Conservation (phyloP, 192 early-diverging fungal genomes). For the Radiomyces spectabilis region DNA sequence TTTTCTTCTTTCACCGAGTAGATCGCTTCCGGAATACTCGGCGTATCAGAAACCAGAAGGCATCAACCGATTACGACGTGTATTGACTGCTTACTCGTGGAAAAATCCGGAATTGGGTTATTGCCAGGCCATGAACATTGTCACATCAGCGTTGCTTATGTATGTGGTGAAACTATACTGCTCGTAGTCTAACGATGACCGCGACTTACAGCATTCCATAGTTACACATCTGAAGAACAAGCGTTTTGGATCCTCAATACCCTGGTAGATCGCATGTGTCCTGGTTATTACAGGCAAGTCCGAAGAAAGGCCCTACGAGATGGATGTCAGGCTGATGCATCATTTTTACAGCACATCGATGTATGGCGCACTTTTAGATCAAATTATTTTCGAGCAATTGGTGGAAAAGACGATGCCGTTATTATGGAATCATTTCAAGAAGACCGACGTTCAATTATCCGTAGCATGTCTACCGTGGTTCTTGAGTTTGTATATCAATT, state of each 20-base stretch:
- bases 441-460: conserved; percentile 88
- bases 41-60: conserved; percentile 90
- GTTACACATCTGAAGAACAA: conserved; percentile 92
- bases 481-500: conserved; percentile 92
- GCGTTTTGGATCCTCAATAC: conserved; percentile 94
- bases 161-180: too few relatives aligned
- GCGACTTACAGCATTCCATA: too few relatives aligned
- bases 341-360: conserved; percentile 85
- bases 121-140: conserved; percentile 99
- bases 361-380: conserved; percentile 95
- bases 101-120: conserved; percentile 93
- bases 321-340: not conserved
- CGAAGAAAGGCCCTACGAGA: conserved; percentile 36
- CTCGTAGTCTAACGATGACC: too few relatives aligned
- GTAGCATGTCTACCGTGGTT: conserved; percentile 98
- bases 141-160: conserved; percentile 89
- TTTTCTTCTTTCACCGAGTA: too few relatives aligned
- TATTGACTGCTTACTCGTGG: conserved; percentile 81
- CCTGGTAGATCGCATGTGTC: conserved; percentile 82
- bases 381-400: conserved; percentile 88
- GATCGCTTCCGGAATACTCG: conserved; percentile 88
- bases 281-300: conserved; percentile 99
- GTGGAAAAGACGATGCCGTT: conserved; percentile 90
- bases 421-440: conserved; percentile 74
- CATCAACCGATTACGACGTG: conserved; percentile 87